Percentiles rank a stretch among this genome's conserved stretches.
Evolutionary conservation across 2,329 filamentous ascomycete species (phyloP).

Genomic region (Aspergillus sojae): DNA sequence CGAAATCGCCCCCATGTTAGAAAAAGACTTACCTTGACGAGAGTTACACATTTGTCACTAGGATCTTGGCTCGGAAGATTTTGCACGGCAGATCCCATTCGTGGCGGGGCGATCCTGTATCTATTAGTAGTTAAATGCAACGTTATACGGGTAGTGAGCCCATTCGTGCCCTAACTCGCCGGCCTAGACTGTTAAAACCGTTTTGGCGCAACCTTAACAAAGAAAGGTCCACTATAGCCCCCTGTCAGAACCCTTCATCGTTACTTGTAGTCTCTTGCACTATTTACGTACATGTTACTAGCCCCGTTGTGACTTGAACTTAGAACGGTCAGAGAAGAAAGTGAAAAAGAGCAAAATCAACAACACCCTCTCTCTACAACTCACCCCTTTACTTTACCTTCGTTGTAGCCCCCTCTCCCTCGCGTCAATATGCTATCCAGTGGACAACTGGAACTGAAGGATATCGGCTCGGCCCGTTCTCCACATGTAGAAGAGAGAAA

Average conservation of each 20-base stretch:
- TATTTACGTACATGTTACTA: not conserved
- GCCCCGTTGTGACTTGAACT: not conserved
- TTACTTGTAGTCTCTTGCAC: not conserved
- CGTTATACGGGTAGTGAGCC: not conserved
- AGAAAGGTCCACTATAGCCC: not conserved
- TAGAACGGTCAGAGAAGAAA: not conserved
- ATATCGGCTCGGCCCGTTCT: not conserved
- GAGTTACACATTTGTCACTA: not conserved
- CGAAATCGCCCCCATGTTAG: not conserved
- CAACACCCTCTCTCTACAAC: not conserved
- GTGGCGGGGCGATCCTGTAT: not conserved
- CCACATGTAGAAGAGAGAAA: not conserved
- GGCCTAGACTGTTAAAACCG: not conserved
- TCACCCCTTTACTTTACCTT: not conserved
- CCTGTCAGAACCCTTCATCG: not conserved
- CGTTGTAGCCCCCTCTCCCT: not conserved
- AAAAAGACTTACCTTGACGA: not conserved
- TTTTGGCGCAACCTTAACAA: not conserved
- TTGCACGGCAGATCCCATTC: not conserved
- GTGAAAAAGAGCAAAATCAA: not conserved
- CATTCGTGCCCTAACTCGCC: not conserved
- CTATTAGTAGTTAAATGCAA: not conserved
- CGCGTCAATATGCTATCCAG: not conserved
- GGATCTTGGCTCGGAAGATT: not conserved
- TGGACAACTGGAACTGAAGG: conserved; percentile 1